Evolutionary conservation across 345 rosid genomes (phyloP), one percentile per base, ranked within the genome.

Genomic region (Barbarea vulgaris): DNA sequence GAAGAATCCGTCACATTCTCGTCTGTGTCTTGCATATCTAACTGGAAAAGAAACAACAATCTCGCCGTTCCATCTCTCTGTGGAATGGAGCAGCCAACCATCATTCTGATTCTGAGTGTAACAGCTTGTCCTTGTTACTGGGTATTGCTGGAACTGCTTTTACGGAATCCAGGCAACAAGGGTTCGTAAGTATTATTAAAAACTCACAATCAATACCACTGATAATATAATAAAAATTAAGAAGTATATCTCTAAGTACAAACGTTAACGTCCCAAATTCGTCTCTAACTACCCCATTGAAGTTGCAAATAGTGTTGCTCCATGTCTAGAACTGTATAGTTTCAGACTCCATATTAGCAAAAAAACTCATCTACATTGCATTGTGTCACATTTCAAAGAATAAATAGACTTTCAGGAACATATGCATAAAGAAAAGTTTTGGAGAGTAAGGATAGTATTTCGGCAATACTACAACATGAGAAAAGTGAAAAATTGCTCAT

Each of bases 51-150:
- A 25, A 58, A 75, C 53, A 6, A 63, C 64, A 47, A 52, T 67
- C 68, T 37, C 34, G 12, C 33, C 9, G 22, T 18, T 74, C 51
- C 36, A 7, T 31, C 28, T 22, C 57, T 51, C 74, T 39, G 0
- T 37, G 60, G 55, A 58, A 36, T 75, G 61, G 61, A 0, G 31
- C 62, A 39, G 46, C 47, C 55, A 68, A 52, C n/a, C 63, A 39
- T 76, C 57, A 76, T 61, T 76, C 55, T 47, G 67, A 66, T 34
- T 56, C 72, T 6, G 61, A 69, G 22, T 69, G 41, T 42, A 76
- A 62, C 18, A 62, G 52, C 57, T 70, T 55, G 28, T 10, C 27
- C 67, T 36, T 64, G 53, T 63, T 46, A 22, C 36, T 55, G 19
- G 19, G 59, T 44, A 37, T 68, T 27, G 59, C 50, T 61, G 17